phyloP scores from a whole-genome alignment of 148 eudicot species.

The Amaranthus hypochondriacus region DNA sequence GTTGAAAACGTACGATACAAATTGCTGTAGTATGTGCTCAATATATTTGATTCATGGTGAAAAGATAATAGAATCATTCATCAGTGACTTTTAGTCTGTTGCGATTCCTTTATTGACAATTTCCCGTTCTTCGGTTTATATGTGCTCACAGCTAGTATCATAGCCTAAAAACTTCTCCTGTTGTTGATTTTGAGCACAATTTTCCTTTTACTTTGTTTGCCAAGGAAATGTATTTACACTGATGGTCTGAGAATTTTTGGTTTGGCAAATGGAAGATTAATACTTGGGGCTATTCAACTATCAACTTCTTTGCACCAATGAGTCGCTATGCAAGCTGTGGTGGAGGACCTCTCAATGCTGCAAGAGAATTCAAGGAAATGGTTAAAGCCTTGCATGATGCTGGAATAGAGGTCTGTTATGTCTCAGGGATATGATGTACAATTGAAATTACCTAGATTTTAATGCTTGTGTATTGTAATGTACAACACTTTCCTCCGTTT shows the following conservation, averaged over 20 bases:
- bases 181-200: background rate
- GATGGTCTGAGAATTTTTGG: constrained; percentile 13
- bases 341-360: constrained; percentile 84
- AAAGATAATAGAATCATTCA: background rate
- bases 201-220: constrained; percentile 6
- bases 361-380: constrained; percentile 87
- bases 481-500: no score
- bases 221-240: background rate
- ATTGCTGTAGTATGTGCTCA: background rate
- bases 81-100: background rate
- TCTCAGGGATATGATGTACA: background rate
- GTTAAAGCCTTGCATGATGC: constrained; percentile 90
- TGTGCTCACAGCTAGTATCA: background rate
- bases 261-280: constrained; percentile 48
- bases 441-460: constrained; percentile 1
- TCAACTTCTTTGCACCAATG: constrained; percentile 99
- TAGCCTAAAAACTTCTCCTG: background rate
- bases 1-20: background rate
- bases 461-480: background rate
- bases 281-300: constrained; percentile 99
- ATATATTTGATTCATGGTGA: background rate
- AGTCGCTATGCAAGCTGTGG: constrained; percentile 96
- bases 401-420: constrained; percentile 78
- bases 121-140: background rate
- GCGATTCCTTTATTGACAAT: background rate